Conservation (phyloP, 1,284 basidiomycete species). For the Tilletia indica region DNA sequence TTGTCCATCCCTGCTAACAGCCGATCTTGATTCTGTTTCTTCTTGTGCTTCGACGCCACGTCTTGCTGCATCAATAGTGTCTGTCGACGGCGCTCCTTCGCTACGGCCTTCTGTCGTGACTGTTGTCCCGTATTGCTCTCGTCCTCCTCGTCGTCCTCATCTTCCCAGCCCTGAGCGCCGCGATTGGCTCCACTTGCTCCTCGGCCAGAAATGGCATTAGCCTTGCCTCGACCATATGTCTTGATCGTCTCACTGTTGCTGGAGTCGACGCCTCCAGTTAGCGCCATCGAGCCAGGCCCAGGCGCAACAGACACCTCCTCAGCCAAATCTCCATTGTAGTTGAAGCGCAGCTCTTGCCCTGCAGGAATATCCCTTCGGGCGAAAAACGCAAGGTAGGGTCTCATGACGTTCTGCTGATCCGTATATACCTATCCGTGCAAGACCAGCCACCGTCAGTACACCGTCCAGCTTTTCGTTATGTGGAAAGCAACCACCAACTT, state of each 20-base stretch:
- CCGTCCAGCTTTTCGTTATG: not conserved
- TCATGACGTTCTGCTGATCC: constrained; percentile 64
- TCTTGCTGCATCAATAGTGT: not conserved
- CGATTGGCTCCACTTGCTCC: not conserved
- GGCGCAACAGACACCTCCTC: not conserved
- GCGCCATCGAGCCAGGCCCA: not conserved
- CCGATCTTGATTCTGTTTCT: not conserved
- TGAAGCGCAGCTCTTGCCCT: constrained; percentile 61
- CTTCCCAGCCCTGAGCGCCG: not conserved
- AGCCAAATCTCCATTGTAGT: constrained; percentile 22
- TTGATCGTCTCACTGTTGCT: too few species aligned
- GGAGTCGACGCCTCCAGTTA: not conserved
- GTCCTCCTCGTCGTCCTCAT: not conserved
- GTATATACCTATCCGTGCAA: constrained; percentile 62
- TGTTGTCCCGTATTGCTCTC: not conserved
- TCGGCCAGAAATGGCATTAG: too few species aligned
- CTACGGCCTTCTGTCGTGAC: not conserved
- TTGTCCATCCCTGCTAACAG: not conserved
- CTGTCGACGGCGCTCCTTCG: constrained; percentile 13
- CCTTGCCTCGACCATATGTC: too few species aligned
- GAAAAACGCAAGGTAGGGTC: constrained; percentile 69
- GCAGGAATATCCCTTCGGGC: constrained; percentile 66
- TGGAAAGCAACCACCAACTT: not conserved
- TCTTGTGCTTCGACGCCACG: not conserved
- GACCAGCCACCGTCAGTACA: too few species aligned